Conservation (phyloP, 2,329 filamentous ascomycete genomes). For the Gremmenia infestans region DNA sequence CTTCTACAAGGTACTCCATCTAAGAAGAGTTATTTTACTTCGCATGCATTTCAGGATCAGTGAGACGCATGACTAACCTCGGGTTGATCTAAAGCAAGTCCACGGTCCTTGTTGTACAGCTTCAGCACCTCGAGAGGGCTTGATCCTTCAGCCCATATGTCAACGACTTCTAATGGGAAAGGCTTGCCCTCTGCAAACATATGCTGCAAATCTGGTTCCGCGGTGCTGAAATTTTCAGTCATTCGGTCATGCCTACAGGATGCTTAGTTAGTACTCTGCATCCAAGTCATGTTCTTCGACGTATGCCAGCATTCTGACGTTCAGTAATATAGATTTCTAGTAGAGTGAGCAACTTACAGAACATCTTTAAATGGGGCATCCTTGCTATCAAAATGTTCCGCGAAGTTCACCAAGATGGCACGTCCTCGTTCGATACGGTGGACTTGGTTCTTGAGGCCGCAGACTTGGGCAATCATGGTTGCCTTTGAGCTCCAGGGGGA, state of each 20-base stretch:
- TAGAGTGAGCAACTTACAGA: constrained; percentile 39
- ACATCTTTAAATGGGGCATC: constrained; percentile 60
- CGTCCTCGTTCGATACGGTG: constrained; percentile 84
- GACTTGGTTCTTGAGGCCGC: constrained; percentile 65
- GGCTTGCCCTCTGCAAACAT: constrained; percentile 73
- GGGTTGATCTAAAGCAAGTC: constrained; percentile 78
- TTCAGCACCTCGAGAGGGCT: constrained; percentile 68
- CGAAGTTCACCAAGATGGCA: constrained; percentile 64
- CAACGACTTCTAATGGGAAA: constrained; percentile 65
- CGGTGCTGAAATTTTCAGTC: constrained; percentile 74
- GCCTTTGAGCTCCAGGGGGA: constrained; percentile 98
- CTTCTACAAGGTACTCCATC: constrained; percentile 89
- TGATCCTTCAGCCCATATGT: constrained; percentile 61
- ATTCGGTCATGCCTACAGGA: constrained; percentile 71
- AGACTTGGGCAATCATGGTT: constrained; percentile 89
- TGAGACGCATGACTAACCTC: constrained; percentile 42
- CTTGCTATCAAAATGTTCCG: constrained; percentile 42
- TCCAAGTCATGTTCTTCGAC: not conserved
- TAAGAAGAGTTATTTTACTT: not conserved
- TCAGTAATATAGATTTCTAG: too few species aligned
- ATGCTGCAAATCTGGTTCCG: constrained; percentile 61
- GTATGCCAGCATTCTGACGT: too few species aligned
- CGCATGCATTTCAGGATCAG: not conserved
- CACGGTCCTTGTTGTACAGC: constrained; percentile 77
- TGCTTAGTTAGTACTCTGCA: not conserved